Conservation (phyloP, 371 early-diverging fungal genomes). For the Syncephalastrum contaminatum region DNA sequence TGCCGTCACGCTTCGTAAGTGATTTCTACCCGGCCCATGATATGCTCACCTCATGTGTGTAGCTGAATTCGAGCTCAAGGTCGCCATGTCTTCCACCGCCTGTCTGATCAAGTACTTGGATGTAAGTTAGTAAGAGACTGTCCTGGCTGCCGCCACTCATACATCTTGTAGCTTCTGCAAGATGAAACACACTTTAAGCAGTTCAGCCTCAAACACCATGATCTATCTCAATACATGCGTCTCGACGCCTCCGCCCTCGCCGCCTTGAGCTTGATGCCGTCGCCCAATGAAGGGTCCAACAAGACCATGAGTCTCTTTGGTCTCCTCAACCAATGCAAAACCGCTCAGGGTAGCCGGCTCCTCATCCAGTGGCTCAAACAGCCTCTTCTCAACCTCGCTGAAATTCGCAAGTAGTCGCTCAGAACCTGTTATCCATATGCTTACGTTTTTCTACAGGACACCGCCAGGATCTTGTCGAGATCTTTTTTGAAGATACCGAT, state of each 20-base stretch:
- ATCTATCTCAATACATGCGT: slow-evolving; percentile 88
- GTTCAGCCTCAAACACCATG: slow-evolving; percentile 69
- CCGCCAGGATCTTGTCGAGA: slow-evolving; percentile 80
- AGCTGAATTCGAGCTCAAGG: slow-evolving; percentile 82
- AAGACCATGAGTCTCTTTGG: slow-evolving; percentile 85
- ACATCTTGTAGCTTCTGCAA: slow-evolving; percentile 52
- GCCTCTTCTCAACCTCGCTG: slow-evolving; percentile 75
- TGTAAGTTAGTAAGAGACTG: slow-evolving; percentile 29
- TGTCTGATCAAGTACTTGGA: slow-evolving; percentile 78
- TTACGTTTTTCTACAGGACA: slow-evolving; percentile 36
- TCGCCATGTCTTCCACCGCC: slow-evolving; percentile 77
- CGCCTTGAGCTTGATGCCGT: slow-evolving; percentile 87
- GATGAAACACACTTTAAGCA: slow-evolving; percentile 78
- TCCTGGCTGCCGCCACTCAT: neutral
- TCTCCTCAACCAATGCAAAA: slow-evolving; percentile 87
- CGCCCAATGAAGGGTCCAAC: slow-evolving; percentile 73
- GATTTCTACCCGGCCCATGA: neutral
- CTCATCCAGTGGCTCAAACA: slow-evolving; percentile 94
- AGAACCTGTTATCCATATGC: neutral
- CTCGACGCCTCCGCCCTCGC: slow-evolving; percentile 89
- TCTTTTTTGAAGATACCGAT: slow-evolving; percentile 69
- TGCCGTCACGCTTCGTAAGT: slow-evolving; percentile 66
- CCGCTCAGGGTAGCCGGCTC: slow-evolving; percentile 87
- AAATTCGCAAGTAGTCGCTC: slow-evolving; percentile 58
- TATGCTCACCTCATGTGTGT: slow-evolving; percentile 2